These are phyloP conservation scores for Fusarium piperis DNA, from an alignment of 2,329 filamentous ascomycete genomes.

Conservation along the genomic window DNA sequence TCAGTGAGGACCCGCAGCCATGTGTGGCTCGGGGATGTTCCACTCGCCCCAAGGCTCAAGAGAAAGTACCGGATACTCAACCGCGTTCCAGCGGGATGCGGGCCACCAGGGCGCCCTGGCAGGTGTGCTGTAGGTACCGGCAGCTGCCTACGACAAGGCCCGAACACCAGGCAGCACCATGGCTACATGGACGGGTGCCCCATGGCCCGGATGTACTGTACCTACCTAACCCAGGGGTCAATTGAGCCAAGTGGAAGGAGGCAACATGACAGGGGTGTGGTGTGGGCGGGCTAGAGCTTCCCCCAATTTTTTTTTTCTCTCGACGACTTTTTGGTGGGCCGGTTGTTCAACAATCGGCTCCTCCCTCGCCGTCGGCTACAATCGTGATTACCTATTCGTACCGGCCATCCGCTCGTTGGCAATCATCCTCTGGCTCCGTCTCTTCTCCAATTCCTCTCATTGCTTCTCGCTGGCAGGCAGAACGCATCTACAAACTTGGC, in stretches of 20 bases:
- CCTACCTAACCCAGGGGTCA: conserved; percentile 18
- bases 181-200: not conserved
- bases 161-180: not conserved
- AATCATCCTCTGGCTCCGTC: conserved; percentile 28
- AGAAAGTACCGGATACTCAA: conserved; percentile 40
- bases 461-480: conserved; percentile 43
- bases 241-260: conserved; percentile 20
- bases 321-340: conserved; percentile 48
- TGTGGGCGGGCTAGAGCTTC: conserved; percentile 34
- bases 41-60: conserved; percentile 14
- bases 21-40: conserved; percentile 41
- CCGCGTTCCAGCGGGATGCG: conserved; percentile 26
- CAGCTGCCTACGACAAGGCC: conserved; percentile 20
- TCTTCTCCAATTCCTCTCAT: conserved; percentile 37
- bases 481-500: conserved; percentile 31
- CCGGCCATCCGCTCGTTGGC: conserved; percentile 33
- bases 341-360: conserved; percentile 49
- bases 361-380: conserved; percentile 41
- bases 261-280: conserved; percentile 32
- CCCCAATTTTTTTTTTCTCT: conserved; percentile 49
- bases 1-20: conserved; percentile 36
- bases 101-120: conserved; percentile 15
- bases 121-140: conserved; percentile 35
- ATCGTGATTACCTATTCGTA: conserved; percentile 44
- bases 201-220: conserved; percentile 11